These are phyloP conservation scores for Candida ortonii DNA, from an alignment of 805 yeast species.

Conservation along the genomic window DNA sequence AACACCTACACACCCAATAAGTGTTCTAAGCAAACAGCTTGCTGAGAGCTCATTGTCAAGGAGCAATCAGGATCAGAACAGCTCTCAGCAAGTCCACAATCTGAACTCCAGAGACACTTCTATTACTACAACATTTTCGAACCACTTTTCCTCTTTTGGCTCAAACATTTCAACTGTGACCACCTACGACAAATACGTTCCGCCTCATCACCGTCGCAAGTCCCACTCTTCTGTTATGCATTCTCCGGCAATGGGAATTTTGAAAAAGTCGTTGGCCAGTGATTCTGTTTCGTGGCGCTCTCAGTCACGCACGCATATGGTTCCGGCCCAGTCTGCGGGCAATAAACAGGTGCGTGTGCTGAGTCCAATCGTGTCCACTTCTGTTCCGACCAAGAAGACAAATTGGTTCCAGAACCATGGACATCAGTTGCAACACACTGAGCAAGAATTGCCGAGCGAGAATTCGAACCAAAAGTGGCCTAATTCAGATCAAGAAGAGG, in stretches of 20 bases:
- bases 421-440: slow-evolving; percentile 2
- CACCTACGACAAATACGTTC: slow-evolving; percentile 38
- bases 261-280: slow-evolving; percentile 15
- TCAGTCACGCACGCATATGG: slow-evolving; percentile 1
- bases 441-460: slow-evolving; percentile 2
- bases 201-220: slow-evolving; percentile 52
- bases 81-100: not conserved
- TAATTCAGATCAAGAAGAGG: slow-evolving; percentile 9
- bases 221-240: slow-evolving; percentile 29
- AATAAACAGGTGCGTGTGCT: slow-evolving; percentile 21
- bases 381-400: slow-evolving; percentile 36
- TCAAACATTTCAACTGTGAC: slow-evolving; percentile 21
- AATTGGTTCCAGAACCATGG: slow-evolving; percentile 30
- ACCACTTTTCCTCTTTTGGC: slow-evolving; percentile 25
- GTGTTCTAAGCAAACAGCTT: slow-evolving; percentile 18
- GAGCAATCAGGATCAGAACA: slow-evolving; percentile 3
- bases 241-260: slow-evolving; percentile 15
- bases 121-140: slow-evolving; percentile 24
- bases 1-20: slow-evolving; percentile 13
- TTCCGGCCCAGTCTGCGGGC: slow-evolving; percentile 12
- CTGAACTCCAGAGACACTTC: slow-evolving; percentile 28
- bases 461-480: slow-evolving; percentile 9
- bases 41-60: slow-evolving; percentile 17
- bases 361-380: slow-evolving; percentile 30
- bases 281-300: slow-evolving; percentile 18